A percentile compares a stretch with the other conserved stretches of the same genome.
These are phyloP conservation scores for Cystofilobasidium macerans DNA, from an alignment of 768 basidiomycete species.

Conservation along the genomic window DNA sequence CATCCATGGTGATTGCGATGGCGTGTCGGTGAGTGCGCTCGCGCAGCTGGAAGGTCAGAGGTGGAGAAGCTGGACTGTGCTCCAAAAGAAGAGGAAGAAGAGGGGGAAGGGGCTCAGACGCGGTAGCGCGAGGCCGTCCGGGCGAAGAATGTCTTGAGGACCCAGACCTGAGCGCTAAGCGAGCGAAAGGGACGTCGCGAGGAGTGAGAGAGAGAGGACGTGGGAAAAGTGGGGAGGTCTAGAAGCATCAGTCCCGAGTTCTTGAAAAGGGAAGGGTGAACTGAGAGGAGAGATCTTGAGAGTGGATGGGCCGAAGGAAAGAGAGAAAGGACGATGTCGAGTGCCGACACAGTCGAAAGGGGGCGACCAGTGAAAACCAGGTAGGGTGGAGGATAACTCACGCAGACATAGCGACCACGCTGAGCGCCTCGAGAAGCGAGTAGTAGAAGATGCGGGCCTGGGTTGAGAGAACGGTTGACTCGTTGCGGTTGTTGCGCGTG, in stretches of 20 bases:
- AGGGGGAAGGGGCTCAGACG: too few relatives aligned
- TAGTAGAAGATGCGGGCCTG: conserved; percentile 93
- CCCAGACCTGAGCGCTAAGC: conserved; percentile 73
- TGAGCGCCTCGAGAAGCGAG: conserved; percentile 65
- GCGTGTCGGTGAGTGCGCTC: too few relatives aligned
- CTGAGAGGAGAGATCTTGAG: background rate
- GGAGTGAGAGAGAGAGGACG: background rate
- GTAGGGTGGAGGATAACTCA: too few relatives aligned
- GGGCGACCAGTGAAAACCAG: too few relatives aligned
- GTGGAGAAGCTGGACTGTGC: too few relatives aligned
- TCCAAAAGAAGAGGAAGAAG: too few relatives aligned
- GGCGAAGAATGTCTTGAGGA: conserved; percentile 95
- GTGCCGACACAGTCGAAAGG: too few relatives aligned
- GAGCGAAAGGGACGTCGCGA: conserved; percentile 16
- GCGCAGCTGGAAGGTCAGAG: too few relatives aligned
- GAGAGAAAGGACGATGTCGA: conserved; percentile 38
- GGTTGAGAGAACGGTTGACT: conserved; percentile 79
- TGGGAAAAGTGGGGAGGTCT: background rate
- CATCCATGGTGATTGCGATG: too few relatives aligned
- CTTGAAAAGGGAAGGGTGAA: background rate
- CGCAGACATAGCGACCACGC: conserved; percentile 75
- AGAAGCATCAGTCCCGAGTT: background rate
- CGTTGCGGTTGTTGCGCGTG: conserved; percentile 86
- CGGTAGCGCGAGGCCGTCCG: conserved; percentile 44
- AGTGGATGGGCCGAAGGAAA: background rate